Base-by-base conservation (phyloP, 208 protist genomes). In the Wallacemonas sp. region DNA sequence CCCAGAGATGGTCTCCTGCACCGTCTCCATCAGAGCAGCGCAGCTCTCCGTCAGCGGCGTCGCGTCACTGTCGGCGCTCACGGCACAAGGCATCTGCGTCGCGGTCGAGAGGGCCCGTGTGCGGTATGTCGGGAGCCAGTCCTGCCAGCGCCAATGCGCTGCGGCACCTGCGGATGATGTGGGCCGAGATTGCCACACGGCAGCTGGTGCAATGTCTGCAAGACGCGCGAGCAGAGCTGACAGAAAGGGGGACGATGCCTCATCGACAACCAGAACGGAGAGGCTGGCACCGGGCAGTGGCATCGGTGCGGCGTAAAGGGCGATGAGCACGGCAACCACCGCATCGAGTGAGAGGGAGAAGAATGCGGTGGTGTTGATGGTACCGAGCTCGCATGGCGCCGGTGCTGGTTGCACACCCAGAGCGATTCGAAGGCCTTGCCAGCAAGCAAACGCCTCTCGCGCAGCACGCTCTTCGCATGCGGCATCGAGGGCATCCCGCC, bases 281-380 rank as follows among this genome's bases (percentile, higher is more conserved):
- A 82, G 58, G 0, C 67, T 74, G 1, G n/a, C 26, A 22, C 9
- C 41, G 14, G 49, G 54, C 9, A 67, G 71, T 6, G 53, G 5
- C 30, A 63, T 5, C 54, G 79, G 78, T n/a, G 77, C 80, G 11
- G 75, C 79, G 30, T 73, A n/a, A 19, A 85, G 55, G 3, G 75
- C 62, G 30, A 80, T 39, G 28, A 82, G 72, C 11, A 70, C 19
- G 0, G 74, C 67, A 26, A 85, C 63, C 1, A 82, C 56, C 15
- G 70, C 69, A 51, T 87, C 84, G 1, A 85, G 71, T 14, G 80
- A 83, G 39, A 68, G 28, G 21, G 46, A 72, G 31, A 77, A 75
- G 30, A 72, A 61, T 1, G 34, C 39, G 1, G 63, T 69, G 1
- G 31, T 55, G 15, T 6, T 17, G 21, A 36, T 3, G 2, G 41